Base-by-base conservation (phyloP, 495 filamentous ascomycete genomes). In the Aspergillus mulundensis region DNA sequence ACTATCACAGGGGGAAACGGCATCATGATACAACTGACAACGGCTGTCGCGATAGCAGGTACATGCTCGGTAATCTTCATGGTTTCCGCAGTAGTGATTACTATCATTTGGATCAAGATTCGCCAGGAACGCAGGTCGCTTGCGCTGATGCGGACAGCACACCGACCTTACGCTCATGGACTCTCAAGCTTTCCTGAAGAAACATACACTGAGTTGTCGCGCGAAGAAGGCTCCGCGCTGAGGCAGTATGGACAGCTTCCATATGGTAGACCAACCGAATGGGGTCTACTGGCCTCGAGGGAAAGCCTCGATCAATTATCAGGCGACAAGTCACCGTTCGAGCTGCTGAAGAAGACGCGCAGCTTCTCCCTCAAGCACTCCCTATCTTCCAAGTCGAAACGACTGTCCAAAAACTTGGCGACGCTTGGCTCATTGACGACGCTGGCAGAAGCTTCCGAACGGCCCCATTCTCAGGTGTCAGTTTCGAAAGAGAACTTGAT, bases 41-140 rank as follows among this genome's bases (percentile, higher is more conserved):
- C 66, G 18, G 62, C 76, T 36, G 67, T 77, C 42, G 77, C 74
- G 42, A 70, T 79, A 52, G 71, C 76, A 45, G 71, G 73, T 38
- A 70, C 66, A 32, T 68, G 67, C 50, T 71, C 71, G 19, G 70
- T 70, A 50, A 45, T 75, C 12, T 66, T 78, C 53, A 62, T 78
- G 25, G 64, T 73, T 12, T 49, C 61, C 10, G 59, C 65, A 15
- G 66, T 72, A 21, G 56, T 72, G 5, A 59, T 66, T 5, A 68
- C 75, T 11, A 60, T 78, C 11, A 58, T 75, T 25, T 74, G 70
- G 68, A 61, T 76, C 24, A 70, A 74, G 58, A 64, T 67, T 25
- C 72, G 74, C 46, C 73, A 75, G 50, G 65, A 77, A 28, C 66
- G 71, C 5, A 68, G 69, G 58, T 66, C 66, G 23, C 50, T 74